Evolutionary conservation across 2,329 filamentous ascomycete genomes (phyloP).

Genomic region (Arthrinium puccinioides): DNA sequence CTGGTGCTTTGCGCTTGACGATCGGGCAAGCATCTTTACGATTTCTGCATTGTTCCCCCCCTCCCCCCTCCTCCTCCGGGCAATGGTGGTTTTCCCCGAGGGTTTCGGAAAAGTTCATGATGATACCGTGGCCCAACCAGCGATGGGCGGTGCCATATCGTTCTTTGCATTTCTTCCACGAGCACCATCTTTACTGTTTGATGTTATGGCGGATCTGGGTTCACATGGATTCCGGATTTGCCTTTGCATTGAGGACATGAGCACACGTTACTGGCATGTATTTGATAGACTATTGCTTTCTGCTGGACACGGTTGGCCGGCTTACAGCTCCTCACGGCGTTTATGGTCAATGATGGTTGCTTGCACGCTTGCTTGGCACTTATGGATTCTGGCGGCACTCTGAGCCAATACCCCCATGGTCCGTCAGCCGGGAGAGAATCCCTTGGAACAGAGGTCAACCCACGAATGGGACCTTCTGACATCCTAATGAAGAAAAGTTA

Average conservation of each 20-base stretch:
- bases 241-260: slow-evolving; percentile 12
- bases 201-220: slow-evolving; percentile 14
- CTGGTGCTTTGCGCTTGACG: slow-evolving; percentile 2
- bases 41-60: slow-evolving; percentile 8
- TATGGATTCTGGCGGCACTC: slow-evolving; percentile 24
- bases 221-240: slow-evolving; percentile 10
- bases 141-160: slow-evolving; percentile 17
- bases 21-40: slow-evolving; percentile 8
- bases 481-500: slow-evolving; percentile 22
- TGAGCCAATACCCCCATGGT: slow-evolving; percentile 20
- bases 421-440: slow-evolving; percentile 20
- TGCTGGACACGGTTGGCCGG: slow-evolving; percentile 17
- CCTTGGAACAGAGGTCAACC: slow-evolving; percentile 20
- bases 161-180: slow-evolving; percentile 22
- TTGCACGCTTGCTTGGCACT: slow-evolving; percentile 21
- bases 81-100: slow-evolving; percentile 15
- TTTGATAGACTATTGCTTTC: slow-evolving; percentile 24
- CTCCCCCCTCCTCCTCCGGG: too few species aligned
- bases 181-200: slow-evolving; percentile 9
- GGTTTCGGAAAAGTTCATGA: slow-evolving; percentile 25
- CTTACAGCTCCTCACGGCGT: slow-evolving; percentile 23
- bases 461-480: slow-evolving; percentile 22
- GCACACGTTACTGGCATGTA: slow-evolving; percentile 21
- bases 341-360: slow-evolving; percentile 24
- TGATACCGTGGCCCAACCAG: slow-evolving; percentile 15